Conservation (phyloP, 805 yeast genomes). For the Tetrapisispora iriomotensis region DNA sequence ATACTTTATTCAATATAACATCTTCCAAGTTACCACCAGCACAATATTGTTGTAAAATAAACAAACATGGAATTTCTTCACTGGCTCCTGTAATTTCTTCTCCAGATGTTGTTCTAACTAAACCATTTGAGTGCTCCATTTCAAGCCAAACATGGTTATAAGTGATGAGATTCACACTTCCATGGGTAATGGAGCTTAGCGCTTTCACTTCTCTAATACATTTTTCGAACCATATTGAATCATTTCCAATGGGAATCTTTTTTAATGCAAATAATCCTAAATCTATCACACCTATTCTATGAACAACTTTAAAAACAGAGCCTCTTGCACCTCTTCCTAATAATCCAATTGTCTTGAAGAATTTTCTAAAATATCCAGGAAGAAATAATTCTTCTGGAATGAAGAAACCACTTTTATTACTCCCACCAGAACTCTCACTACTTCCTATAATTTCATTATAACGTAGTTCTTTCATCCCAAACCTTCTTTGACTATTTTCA, state of each 20-base stretch:
- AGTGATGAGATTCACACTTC: slow-evolving; percentile 54
- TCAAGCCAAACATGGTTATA: slow-evolving; percentile 93
- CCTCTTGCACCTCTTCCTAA: slow-evolving; percentile 84
- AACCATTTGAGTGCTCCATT: slow-evolving; percentile 40
- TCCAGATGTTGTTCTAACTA: slow-evolving; percentile 14
- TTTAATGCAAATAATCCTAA: slow-evolving; percentile 79
- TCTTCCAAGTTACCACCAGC: slow-evolving; percentile 82
- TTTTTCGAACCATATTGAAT: slow-evolving; percentile 54
- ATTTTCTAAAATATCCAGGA: slow-evolving; percentile 70
- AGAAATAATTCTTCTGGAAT: slow-evolving; percentile 54
- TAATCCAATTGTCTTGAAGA: slow-evolving; percentile 50
- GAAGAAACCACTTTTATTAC: slow-evolving; percentile 6
- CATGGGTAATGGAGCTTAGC: slow-evolving; percentile 40
- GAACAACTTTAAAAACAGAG: slow-evolving; percentile 75
- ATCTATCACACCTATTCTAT: slow-evolving; percentile 54
- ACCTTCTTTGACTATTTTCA: slow-evolving; percentile 12
- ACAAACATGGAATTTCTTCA: slow-evolving; percentile 52
- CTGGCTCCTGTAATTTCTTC: slow-evolving; percentile 6
- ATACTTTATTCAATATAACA: slow-evolving; percentile 33
- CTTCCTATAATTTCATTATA: background rate
- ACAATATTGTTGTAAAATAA: slow-evolving; percentile 77
- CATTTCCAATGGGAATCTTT: slow-evolving; percentile 75
- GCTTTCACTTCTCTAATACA: slow-evolving; percentile 73
- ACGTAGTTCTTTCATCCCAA: background rate
- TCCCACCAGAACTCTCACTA: background rate